Conservation (phyloP, 768 basidiomycete species). For the Naganishia antarctica region DNA sequence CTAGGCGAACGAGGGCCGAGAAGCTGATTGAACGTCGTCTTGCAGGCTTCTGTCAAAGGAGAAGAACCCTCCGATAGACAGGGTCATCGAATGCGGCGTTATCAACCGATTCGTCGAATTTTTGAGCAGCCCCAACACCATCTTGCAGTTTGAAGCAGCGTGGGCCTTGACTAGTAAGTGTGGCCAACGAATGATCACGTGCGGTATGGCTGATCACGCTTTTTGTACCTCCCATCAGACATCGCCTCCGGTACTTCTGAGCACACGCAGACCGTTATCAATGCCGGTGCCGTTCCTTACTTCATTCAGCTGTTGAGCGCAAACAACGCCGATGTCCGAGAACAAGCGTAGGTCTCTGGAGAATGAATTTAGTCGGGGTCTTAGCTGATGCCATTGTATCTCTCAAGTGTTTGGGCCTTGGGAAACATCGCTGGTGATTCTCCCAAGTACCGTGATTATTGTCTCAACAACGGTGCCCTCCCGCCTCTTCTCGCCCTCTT, state of each 20-base stretch:
- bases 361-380: not conserved
- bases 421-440: conserved; percentile 99
- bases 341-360: conserved; percentile 64
- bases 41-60: conserved; percentile 82
- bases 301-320: conserved; percentile 96
- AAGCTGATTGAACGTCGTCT: conserved; percentile 8
- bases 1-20: no score
- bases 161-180: conserved; percentile 80
- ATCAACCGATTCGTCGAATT: conserved; percentile 97
- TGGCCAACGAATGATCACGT: not conserved
- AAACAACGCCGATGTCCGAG: conserved; percentile 89
- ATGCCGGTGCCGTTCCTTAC: conserved; percentile 86
- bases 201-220: not conserved
- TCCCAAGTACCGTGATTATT: conserved; percentile 93
- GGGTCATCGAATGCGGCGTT: conserved; percentile 90
- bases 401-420: conserved; percentile 79
- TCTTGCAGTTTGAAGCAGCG: conserved; percentile 79
- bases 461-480: conserved; percentile 85
- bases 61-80: conserved; percentile 98
- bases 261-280: conserved; percentile 96
- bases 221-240: conserved; percentile 48
- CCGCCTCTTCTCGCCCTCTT: conserved; percentile 76
- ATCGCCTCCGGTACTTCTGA: conserved; percentile 97
- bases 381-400: not conserved
- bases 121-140: conserved; percentile 57